These are phyloP conservation scores for Marchantia polymorpha DNA, from an alignment of 225 moss, liverwort and hornwort genomes.

Conservation along the genomic window DNA sequence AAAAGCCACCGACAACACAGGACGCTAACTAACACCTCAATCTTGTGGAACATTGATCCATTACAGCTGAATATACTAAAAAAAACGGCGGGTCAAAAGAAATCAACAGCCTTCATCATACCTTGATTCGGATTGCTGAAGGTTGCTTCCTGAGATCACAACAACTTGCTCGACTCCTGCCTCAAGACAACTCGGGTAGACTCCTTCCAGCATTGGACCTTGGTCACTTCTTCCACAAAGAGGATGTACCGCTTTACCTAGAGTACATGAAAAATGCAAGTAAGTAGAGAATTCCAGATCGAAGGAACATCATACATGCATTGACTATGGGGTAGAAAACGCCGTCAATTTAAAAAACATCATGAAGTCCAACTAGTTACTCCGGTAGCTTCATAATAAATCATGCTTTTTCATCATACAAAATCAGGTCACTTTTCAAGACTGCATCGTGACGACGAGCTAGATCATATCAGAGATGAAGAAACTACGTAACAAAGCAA, in stretches of 20 bases:
- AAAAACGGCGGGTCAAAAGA: no score
- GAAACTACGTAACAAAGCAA: neutral
- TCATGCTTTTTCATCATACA: neutral
- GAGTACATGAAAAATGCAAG: constrained; percentile 6
- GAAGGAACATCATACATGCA: no score
- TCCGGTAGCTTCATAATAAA: neutral
- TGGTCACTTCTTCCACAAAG: constrained; percentile 27
- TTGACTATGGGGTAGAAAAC: neutral
- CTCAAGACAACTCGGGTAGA: constrained; percentile 74
- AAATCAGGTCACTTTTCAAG: neutral
- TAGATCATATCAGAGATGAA: neutral
- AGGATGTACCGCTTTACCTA: constrained; percentile 28
- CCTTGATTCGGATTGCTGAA: constrained; percentile 61
- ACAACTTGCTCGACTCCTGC: constrained; percentile 59
- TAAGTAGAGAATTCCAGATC: constrained; percentile 7
- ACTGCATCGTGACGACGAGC: neutral
- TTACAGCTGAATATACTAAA: no score
- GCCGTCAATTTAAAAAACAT: neutral
- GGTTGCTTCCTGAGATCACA: constrained; percentile 62
- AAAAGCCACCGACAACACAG: no score
- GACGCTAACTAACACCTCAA: no score
- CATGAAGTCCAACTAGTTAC: no score
- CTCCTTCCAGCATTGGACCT: constrained; percentile 59
- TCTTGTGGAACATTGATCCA: no score
- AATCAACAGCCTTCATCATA: constrained; percentile 15